A percentile compares a stretch with the other conserved stretches of the same genome.
These are phyloP conservation scores for Radiomyces spectabilis DNA, from an alignment of 192 early-diverging fungal genomes.

Conservation along the genomic window DNA sequence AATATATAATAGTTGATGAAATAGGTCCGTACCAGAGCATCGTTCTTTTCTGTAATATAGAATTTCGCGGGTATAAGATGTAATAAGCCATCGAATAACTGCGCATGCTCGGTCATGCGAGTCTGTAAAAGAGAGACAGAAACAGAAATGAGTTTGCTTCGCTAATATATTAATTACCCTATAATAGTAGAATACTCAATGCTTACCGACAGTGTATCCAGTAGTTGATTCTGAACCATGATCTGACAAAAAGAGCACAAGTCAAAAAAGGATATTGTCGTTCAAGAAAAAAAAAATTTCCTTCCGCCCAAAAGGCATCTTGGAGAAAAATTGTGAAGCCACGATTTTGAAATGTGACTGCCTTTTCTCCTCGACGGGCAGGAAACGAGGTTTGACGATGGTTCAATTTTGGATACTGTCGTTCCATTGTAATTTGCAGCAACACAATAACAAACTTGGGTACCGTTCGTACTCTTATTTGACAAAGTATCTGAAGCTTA, in stretches of 20 bases:
- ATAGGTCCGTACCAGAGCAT: conserved; percentile 35
- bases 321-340: too few species aligned
- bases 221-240: conserved; percentile 7
- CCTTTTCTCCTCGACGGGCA: too few species aligned
- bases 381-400: too few species aligned
- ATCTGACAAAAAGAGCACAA: not conserved
- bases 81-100: conserved; percentile 68
- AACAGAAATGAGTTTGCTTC: not conserved
- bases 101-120: conserved; percentile 55
- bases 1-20: not conserved
- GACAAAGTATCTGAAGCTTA: too few species aligned
- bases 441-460: too few species aligned
- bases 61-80: conserved; percentile 79
- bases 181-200: not conserved
- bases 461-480: too few species aligned
- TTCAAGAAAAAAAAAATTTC: not conserved
- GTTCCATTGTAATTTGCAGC: too few species aligned
- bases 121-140: conserved; percentile 29
- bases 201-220: conserved; percentile 4
- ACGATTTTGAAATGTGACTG: too few species aligned
- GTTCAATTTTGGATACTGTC: too few species aligned
- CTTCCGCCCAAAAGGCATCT: too few species aligned
- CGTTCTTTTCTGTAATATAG: conserved; percentile 64
- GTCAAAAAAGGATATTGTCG: not conserved
- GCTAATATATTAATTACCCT: not conserved